phyloP scores from a whole-genome alignment of 352 stramenopile species.

The Globisporangium radiosum region DNA sequence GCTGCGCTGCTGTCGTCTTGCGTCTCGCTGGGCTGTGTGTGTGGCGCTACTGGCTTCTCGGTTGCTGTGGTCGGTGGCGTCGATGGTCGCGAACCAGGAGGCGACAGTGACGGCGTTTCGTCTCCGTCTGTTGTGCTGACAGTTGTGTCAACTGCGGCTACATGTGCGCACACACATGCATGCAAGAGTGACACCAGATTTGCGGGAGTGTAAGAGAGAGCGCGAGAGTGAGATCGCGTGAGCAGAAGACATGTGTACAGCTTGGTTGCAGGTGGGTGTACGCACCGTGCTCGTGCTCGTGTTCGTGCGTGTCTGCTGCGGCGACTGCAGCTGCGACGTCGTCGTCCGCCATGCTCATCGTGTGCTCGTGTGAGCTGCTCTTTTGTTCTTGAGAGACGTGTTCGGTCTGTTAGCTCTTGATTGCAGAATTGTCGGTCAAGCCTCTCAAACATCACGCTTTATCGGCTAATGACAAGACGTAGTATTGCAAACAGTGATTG shows the following conservation, averaged over 20 bases:
- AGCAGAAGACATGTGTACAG: too few relatives aligned
- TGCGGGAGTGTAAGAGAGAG: not conserved
- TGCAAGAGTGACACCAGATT: not conserved
- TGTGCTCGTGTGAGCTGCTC: not conserved
- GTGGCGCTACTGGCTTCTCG: not conserved
- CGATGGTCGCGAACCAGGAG: constrained; percentile 3
- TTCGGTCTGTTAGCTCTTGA: too few relatives aligned
- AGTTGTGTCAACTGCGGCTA: not conserved
- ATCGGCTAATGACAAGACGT: too few relatives aligned
- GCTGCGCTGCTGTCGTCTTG: not conserved
- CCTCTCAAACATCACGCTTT: too few relatives aligned
- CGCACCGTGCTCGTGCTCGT: not conserved
- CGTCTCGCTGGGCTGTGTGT: not conserved
- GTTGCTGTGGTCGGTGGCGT: constrained; percentile 1
- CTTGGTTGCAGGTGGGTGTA: not conserved
- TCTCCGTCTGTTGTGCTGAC: constrained; percentile 3
- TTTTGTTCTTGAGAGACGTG: not conserved
- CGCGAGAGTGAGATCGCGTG: too few relatives aligned
- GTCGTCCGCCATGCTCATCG: not conserved
- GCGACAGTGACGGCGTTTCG: constrained; percentile 1
- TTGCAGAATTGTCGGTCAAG: too few relatives aligned
- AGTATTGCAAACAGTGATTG: too few relatives aligned
- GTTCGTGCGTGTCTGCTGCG: not conserved
- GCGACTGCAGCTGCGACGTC: not conserved
- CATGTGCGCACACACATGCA: not conserved